Percentiles rank a stretch among this genome's conserved stretches.
Conservation (phyloP, 2,329 filamentous ascomycete genomes). For the Didymella exigua region DNA sequence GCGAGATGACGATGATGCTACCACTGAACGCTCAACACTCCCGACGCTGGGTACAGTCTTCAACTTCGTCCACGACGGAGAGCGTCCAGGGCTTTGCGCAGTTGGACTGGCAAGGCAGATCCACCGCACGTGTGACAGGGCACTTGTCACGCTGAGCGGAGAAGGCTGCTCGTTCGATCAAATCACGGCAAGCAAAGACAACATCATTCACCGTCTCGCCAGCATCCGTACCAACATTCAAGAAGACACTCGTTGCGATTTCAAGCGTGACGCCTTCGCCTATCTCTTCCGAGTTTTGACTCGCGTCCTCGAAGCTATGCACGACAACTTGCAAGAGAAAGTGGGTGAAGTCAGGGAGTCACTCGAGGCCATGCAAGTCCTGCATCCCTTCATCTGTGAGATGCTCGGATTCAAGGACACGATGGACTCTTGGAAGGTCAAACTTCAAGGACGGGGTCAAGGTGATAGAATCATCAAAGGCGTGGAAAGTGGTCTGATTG, state of each 20-base stretch:
- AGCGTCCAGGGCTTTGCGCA: constrained; percentile 25
- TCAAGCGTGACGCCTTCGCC: constrained; percentile 38
- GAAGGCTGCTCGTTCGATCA: constrained; percentile 14
- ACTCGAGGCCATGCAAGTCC: constrained; percentile 22
- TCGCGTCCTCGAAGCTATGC: constrained; percentile 22
- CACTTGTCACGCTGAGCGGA: constrained; percentile 2
- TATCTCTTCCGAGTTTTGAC: constrained; percentile 33
- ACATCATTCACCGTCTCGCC: constrained; percentile 18
- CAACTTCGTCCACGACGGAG: constrained; percentile 24
- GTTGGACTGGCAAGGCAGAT: constrained; percentile 25
- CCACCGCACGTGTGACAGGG: constrained; percentile 17
- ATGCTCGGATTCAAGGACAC: constrained; percentile 35
- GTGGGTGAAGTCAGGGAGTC: constrained; percentile 14
- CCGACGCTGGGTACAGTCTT: constrained; percentile 26
- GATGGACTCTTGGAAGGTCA: constrained; percentile 31
- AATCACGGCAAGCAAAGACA: constrained; percentile 9
- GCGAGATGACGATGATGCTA: neutral
- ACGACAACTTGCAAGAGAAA: constrained; percentile 20
- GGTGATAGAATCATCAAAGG: constrained; percentile 32
- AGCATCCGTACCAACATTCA: neutral
- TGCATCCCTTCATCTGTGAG: constrained; percentile 20
- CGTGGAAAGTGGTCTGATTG: constrained; percentile 32
- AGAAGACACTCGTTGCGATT: constrained; percentile 8
- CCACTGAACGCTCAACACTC: neutral
- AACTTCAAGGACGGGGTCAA: constrained; percentile 17